Evolutionary conservation across 371 early-diverging fungal species (phyloP), one percentile per base, ranked within the genome.

Genomic region (Rhizomucor miehei): DNA sequence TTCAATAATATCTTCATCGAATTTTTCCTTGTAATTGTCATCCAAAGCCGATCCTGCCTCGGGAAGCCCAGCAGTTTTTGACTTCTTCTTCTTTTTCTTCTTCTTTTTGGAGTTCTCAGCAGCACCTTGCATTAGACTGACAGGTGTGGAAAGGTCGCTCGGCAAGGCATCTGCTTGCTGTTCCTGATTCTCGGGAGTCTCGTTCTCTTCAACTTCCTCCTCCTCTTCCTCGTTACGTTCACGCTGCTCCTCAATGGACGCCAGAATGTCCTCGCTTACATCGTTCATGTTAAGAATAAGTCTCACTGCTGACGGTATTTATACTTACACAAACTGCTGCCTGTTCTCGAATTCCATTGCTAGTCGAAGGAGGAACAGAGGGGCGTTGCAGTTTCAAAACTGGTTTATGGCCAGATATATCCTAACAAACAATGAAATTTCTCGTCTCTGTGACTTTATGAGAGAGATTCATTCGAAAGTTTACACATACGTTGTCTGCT

Each of bases 11-110:
- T 84, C 84, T 53, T 83, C 77, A 14, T 66, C 55, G 44, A 65
- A 56, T 5, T 69, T 68, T 47, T 70, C 71, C 20, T 63, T 40
- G 21, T 74, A 71, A 19, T 65, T 69, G 45, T 66, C 71, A 17
- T 63, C 43, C 0, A 79, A 48, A 6, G 57, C 67, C 21, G 75
- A 58, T n/a, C 81, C 84, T n/a, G 80, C 72, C 24, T 77, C 78
- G n/a, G 78, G 77, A 41, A 77, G 63, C n/a, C 66, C 59, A 29
- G 71, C 63, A 16, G 62, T 66, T 53, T 79, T 80, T 25, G 63
- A 59, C 58, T 75, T 80, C 56, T 68, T 84, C 60, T 71, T 81
- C 56, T 74, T 84, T 62, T 77, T 84, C 64, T 77, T 83, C 54
- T 80, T 80, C 56, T 75, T 73, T 44, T 79, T 78, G 47, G 73